These are phyloP conservation scores for Aspergillus nidulans DNA, from an alignment of 495 filamentous ascomycete species.

Conservation along the genomic window DNA sequence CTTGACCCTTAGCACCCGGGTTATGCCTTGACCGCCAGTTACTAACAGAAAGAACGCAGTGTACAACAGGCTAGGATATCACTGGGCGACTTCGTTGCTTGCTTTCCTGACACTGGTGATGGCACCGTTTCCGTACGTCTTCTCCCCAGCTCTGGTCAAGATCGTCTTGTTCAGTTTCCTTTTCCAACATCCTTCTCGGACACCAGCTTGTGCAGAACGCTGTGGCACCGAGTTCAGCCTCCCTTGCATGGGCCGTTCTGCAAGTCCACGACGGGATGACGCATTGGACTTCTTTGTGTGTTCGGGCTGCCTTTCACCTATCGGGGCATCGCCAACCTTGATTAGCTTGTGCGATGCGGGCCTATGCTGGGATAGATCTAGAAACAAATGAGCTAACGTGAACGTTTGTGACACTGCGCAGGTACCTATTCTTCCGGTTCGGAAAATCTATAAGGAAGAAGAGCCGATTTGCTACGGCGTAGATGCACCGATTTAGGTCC, in stretches of 20 bases:
- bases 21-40: conserved; percentile 16
- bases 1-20: not conserved
- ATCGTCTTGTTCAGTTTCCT: not conserved
- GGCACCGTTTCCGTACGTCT: conserved; percentile 62
- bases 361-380: not conserved
- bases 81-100: conserved; percentile 68
- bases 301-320: conserved; percentile 4
- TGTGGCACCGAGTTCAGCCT: conserved; percentile 2
- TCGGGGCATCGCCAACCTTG: not conserved
- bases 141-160: not conserved
- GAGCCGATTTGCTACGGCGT: conserved; percentile 45
- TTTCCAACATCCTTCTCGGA: not conserved
- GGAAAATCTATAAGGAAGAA: conserved; percentile 53
- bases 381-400: conserved; percentile 1
- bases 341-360: not conserved
- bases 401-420: conserved; percentile 16
- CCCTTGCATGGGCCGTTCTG: conserved; percentile 15
- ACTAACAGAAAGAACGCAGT: conserved; percentile 41
- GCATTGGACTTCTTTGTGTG: conserved; percentile 8
- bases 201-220: conserved; percentile 4
- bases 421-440: conserved; percentile 57
- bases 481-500: not conserved
- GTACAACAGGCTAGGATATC: conserved; percentile 63
- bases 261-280: conserved; percentile 11
- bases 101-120: conserved; percentile 66